Conservation (phyloP, 148 eudicot genomes). For the Nepenthes mirabilis region DNA sequence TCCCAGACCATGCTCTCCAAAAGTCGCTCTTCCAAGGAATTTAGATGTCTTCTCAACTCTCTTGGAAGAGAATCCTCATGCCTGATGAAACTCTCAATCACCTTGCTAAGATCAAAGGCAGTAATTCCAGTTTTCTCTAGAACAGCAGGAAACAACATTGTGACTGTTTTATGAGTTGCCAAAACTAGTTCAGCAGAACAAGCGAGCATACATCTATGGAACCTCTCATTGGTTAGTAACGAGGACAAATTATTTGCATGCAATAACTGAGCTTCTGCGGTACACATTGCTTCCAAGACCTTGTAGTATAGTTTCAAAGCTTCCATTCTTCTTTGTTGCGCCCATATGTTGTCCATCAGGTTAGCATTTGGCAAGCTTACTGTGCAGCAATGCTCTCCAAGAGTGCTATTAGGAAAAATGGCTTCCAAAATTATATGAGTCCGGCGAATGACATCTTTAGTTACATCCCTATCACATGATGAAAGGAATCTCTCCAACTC, state of each 20-base stretch:
- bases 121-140: constrained; percentile 95
- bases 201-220: constrained; percentile 96
- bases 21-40: constrained; percentile 87
- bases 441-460: constrained; percentile 53
- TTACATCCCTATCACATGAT: constrained; percentile 66
- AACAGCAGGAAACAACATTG: constrained; percentile 96
- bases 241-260: constrained; percentile 75
- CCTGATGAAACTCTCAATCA: constrained; percentile 91
- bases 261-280: constrained; percentile 65
- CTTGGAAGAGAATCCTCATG: constrained; percentile 94
- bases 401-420: constrained; percentile 77
- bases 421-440: constrained; percentile 87
- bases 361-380: constrained; percentile 52
- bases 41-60: constrained; percentile 84
- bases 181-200: constrained; percentile 98
- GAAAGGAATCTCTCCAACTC: constrained; percentile 56
- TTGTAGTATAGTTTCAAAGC: constrained; percentile 76
- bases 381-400: constrained; percentile 50
- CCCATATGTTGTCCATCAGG: constrained; percentile 90
- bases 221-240: constrained; percentile 84
- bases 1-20: constrained; percentile 99
- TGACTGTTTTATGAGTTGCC: constrained; percentile 91
- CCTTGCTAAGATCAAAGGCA: constrained; percentile 98
- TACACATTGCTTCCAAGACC: constrained; percentile 86
- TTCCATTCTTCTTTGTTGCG: constrained; percentile 79